Evolutionary conservation across 768 basidiomycete genomes (phyloP), one percentile per base, ranked within the genome.

Genomic region (Megacollybia marginata): DNA sequence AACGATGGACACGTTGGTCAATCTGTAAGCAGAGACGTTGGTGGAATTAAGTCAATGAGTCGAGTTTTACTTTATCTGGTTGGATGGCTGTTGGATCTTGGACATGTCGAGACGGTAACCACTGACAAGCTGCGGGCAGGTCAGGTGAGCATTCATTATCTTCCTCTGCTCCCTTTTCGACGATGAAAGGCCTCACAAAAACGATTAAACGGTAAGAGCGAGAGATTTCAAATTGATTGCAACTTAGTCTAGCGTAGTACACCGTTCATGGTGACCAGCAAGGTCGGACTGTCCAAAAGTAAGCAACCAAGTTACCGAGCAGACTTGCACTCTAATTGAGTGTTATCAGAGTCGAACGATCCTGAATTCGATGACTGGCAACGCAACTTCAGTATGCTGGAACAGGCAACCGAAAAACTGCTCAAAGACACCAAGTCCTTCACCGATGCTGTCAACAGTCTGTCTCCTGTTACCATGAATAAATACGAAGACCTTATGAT

Each of bases 1-100:
- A 33, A 99, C 96, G 64, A 98, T 80, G 35, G 92, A 92, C 51
- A 98, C 95, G 62, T 99, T 99, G 7, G 96, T 99, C 40, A 99
- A 73, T 66, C 94, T 97, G 67, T 48, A 46, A 44, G 36, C 36
- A 20, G 4, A 42, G 42, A 51, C 44, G 23, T 36, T 42, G 18
- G 43, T 34, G 16, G 13, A 16, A 45, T 48, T 12, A 4, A 3
- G 6, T 19, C 49, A 43, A 47, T 36, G 48, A 47, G 47, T 47
- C 44, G 52, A 58, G 23, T 3, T 15, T 12, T 32, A 88, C 90
- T 90, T 92, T 66, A 92, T 93, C 63, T 92, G 91, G 62, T 86
- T 88, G 2, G 90, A 91, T 18, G 91, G 91, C 56, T 92, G 91
- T 32, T 92, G 74, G 55, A 93, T 86, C 50, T 68, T 61, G 31